Conservation (phyloP, 257 asterid species). For the Gardenia jasminoides region DNA sequence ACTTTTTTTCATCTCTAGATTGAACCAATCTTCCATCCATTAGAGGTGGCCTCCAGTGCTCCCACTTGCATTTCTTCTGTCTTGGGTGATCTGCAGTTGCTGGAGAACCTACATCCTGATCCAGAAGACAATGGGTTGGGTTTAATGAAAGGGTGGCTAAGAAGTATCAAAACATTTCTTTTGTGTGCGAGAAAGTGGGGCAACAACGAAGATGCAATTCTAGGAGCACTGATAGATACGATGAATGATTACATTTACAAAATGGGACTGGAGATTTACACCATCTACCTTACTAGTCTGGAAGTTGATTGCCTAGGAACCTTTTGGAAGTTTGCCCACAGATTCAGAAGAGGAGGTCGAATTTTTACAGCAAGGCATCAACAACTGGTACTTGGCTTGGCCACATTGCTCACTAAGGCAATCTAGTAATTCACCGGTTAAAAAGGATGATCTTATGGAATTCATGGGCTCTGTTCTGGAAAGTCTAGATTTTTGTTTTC, state of each 20-base stretch:
- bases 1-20: too few relatives aligned
- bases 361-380: too few relatives aligned
- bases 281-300: neutral
- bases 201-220: neutral
- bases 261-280: neutral
- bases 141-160: neutral
- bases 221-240: neutral
- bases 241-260: neutral
- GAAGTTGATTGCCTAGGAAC: neutral
- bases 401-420: too few relatives aligned
- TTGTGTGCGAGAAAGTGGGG: neutral
- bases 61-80: neutral
- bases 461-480: neutral
- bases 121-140: neutral
- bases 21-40: neutral
- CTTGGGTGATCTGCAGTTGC: constrained; percentile 1
- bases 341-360: too few relatives aligned
- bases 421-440: too few relatives aligned
- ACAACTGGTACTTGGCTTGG: too few relatives aligned
- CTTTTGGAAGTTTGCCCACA: too few relatives aligned
- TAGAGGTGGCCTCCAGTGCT: neutral
- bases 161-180: neutral
- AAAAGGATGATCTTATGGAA: neutral
- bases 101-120: neutral
- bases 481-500: too few relatives aligned